Percentiles rank a stretch among this genome's conserved stretches.
These are phyloP conservation scores for Zoysia pacifica DNA, from an alignment of 176 grass and related monocot genomes.

Conservation along the genomic window DNA sequence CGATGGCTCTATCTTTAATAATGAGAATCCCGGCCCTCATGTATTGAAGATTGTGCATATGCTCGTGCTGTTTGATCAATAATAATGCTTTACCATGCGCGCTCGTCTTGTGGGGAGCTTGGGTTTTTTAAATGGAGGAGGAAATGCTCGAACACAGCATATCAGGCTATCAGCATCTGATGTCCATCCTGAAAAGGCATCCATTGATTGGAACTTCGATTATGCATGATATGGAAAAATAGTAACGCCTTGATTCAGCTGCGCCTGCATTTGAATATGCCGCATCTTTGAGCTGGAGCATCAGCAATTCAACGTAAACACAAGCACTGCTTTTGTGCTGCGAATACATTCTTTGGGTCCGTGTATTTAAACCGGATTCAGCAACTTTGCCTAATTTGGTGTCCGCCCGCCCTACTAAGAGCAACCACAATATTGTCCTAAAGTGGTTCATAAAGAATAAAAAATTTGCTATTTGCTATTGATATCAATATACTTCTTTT, in stretches of 20 bases:
- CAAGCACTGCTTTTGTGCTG: not conserved
- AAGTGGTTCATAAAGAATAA: no score
- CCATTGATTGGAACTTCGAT: not conserved
- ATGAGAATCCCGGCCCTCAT: not conserved
- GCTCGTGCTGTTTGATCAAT: not conserved
- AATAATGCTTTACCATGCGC: not conserved
- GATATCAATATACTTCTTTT: no score
- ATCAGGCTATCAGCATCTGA: not conserved
- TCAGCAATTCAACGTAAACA: no score
- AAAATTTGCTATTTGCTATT: no score
- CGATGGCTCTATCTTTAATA: slow-evolving; percentile 31
- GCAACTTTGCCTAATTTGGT: not conserved
- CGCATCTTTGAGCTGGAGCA: not conserved
- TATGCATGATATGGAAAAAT: not conserved
- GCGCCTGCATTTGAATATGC: not conserved
- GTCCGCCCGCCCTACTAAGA: no score
- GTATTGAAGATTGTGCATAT: slow-evolving; percentile 40
- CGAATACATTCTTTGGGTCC: not conserved
- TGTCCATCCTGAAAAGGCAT: not conserved
- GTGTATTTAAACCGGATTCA: not conserved
- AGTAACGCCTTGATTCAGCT: not conserved
- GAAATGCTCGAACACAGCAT: not conserved
- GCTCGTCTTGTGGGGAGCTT: not conserved
- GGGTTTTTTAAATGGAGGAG: not conserved
- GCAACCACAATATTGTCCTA: no score